Evolutionary conservation across 139 green algal genomes (phyloP), one percentile per base, ranked within the genome.

Genomic region (Closterium sp.): DNA sequence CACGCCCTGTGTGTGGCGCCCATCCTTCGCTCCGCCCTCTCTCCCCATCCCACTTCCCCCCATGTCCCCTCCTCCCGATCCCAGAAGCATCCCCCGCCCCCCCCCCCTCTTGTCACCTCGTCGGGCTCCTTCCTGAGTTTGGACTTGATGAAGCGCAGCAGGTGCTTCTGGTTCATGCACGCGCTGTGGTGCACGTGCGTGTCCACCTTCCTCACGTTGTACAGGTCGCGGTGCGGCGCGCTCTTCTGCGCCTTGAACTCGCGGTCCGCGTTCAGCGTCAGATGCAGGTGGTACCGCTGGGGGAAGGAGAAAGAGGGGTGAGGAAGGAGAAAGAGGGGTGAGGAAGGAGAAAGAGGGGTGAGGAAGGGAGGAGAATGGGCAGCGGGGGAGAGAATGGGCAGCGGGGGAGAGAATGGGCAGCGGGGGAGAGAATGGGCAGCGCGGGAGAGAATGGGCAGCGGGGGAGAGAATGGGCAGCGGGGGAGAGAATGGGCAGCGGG

Each of bases 121-220:
- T 99, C 97, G 4, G 97, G 97, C 97, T 99, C 98, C 96, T 99
- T 99, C 90, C 96, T 45, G 38, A 96, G 92, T 89, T 99, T 99
- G 95, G 90, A 96, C 96, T 99, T 99, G 95, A 99, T 99, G 96
- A 99, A 99, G 85, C 98, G 97, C 96, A 99, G 97, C 94, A 99
- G 94, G 95, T 99, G 98, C 96, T 99, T 99, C 97, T 99, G 98
- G 96, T 99, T 98, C 98, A 99, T 99, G 97, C 98, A 99, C 9
- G 98, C 97, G 88, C 92, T 96, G 96, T 99, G 98, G 95, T 99
- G 98, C 90, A 99, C 97, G 95, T 99, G 98, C 7, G 98, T 99
- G 97, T 99, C 98, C 86, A 96, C 93, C 97, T 99, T 99, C 92
- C 98, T 96, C 38, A 99, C 97, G 95, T 99, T 99, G 97, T 99